These are phyloP conservation scores for Rhizoclosmatium globosum DNA, from an alignment of 192 early-diverging fungal species.

Conservation along the genomic window DNA sequence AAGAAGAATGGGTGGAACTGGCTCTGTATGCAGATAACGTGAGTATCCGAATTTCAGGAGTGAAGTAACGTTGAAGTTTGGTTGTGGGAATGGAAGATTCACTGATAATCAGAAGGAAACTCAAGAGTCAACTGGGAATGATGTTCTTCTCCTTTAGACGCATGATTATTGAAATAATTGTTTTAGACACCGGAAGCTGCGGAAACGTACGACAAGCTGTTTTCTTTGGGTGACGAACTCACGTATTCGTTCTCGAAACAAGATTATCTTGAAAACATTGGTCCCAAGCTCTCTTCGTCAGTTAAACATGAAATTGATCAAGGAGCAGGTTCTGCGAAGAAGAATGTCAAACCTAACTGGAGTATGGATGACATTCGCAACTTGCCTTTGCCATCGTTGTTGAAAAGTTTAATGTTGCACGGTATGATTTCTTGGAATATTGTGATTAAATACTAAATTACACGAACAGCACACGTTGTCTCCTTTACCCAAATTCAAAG, in stretches of 20 bases:
- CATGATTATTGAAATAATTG: no score
- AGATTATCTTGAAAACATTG: slow-evolving; percentile 35
- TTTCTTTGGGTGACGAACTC: slow-evolving; percentile 37
- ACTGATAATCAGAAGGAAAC: no score
- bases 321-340: neutral
- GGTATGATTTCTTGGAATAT: slow-evolving; percentile 25
- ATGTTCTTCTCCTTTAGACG: no score
- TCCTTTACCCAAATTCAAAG: slow-evolving; percentile 37
- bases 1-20: slow-evolving; percentile 44
- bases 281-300: slow-evolving; percentile 27
- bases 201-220: slow-evolving; percentile 31
- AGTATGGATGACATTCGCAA: slow-evolving; percentile 36
- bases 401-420: slow-evolving; percentile 48
- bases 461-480: slow-evolving; percentile 43
- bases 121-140: no score
- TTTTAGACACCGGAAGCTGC: slow-evolving; percentile 26
- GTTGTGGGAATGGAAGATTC: no score
- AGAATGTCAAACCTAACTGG: slow-evolving; percentile 25
- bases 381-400: slow-evolving; percentile 38
- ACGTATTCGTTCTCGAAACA: slow-evolving; percentile 27
- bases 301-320: slow-evolving; percentile 21
- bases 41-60: slow-evolving; percentile 1
- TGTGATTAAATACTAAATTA: neutral
- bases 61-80: neutral
- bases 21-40: slow-evolving; percentile 24